These are phyloP conservation scores for Priceomyces carsonii DNA, from an alignment of 805 yeast genomes.

Conservation along the genomic window DNA sequence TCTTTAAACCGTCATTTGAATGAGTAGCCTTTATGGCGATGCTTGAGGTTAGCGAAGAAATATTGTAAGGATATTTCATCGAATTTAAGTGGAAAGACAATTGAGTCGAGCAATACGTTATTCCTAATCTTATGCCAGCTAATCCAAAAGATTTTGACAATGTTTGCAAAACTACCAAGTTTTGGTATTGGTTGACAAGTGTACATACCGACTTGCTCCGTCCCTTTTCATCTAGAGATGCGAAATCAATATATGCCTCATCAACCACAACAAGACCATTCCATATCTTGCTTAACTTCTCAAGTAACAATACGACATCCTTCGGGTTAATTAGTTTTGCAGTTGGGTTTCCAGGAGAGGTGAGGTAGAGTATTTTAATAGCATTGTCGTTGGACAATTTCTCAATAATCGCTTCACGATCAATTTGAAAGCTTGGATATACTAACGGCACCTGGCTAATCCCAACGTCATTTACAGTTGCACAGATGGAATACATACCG, in stretches of 20 bases:
- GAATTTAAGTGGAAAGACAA: constrained; percentile 74
- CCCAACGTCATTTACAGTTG: constrained; percentile 84
- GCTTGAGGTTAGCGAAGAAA: constrained; percentile 76
- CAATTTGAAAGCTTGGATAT: constrained; percentile 53
- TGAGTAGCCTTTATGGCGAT: constrained; percentile 75
- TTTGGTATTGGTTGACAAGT: constrained; percentile 77
- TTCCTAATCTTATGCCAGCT: constrained; percentile 91
- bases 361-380: constrained; percentile 77
- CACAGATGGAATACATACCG: constrained; percentile 94
- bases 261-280: constrained; percentile 84
- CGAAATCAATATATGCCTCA: constrained; percentile 93
- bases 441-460: constrained; percentile 70
- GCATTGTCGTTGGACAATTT: constrained; percentile 53
- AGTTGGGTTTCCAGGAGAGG: constrained; percentile 98
- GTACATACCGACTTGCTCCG: constrained; percentile 58
- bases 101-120: constrained; percentile 64
- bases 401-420: constrained; percentile 54
- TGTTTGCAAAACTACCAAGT: constrained; percentile 87
- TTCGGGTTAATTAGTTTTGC: constrained; percentile 58
- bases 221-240: constrained; percentile 14
- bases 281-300: constrained; percentile 52
- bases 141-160: constrained; percentile 93
- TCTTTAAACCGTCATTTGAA: constrained; percentile 47
- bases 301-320: constrained; percentile 38
- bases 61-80: constrained; percentile 95